These are phyloP conservation scores for Colletotrichum echinochloae DNA, from an alignment of 2,329 filamentous ascomycete species.

Conservation along the genomic window DNA sequence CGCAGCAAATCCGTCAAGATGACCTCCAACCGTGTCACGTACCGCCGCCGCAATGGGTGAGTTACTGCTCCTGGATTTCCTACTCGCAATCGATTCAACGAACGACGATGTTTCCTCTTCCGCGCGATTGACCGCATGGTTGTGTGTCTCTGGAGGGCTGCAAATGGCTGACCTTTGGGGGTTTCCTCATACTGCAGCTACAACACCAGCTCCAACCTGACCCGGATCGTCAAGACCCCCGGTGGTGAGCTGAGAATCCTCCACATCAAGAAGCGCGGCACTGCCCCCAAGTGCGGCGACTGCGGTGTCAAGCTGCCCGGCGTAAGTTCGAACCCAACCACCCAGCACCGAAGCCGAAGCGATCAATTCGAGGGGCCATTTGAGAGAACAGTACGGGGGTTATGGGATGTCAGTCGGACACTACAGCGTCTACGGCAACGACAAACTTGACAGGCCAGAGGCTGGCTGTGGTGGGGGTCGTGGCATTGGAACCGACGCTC, in stretches of 20 bases:
- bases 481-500: conserved; percentile 8
- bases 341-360: conserved; percentile 17
- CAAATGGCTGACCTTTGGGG: conserved; percentile 42
- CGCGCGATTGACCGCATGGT: neutral
- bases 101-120: conserved; percentile 12
- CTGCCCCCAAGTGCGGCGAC: conserved; percentile 98
- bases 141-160: conserved; percentile 9
- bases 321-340: conserved; percentile 73
- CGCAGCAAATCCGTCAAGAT: conserved; percentile 64
- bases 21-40: conserved; percentile 70
- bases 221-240: conserved; percentile 94
- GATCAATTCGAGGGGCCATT: conserved; percentile 19
- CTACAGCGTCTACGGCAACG: neutral
- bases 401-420: neutral
- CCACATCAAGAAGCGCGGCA: conserved; percentile 99
- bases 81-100: conserved; percentile 14
- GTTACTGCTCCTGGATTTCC: conserved; percentile 50
- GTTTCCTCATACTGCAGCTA: conserved; percentile 70
- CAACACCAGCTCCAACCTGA: conserved; percentile 98
- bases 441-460: neutral
- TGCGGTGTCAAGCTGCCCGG: conserved; percentile 97
- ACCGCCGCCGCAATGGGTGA: conserved; percentile 85
- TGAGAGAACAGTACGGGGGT: conserved; percentile 25
- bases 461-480: neutral
- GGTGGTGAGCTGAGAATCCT: conserved; percentile 95